Base-by-base conservation (phyloP, 2,329 filamentous ascomycete species). In the Scedosporium aurantiacum region DNA sequence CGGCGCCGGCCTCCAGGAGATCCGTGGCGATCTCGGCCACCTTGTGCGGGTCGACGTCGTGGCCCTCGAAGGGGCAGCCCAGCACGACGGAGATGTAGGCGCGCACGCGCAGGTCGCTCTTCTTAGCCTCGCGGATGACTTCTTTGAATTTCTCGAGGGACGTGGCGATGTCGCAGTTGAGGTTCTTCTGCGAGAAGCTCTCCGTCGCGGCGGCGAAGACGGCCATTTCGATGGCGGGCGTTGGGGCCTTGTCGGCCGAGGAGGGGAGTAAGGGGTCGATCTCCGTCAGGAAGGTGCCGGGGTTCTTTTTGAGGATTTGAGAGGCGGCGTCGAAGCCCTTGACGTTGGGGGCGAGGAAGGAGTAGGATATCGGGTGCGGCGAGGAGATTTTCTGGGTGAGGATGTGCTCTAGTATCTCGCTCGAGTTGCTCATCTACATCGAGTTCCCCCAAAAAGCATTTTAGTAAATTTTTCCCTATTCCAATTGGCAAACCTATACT, bases 201-300 rank as follows among this genome's bases (percentile, higher is more conserved):
- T 95, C 90, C 16, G 89, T 93, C 0, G 90, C 90, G 1, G 90
- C 87, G 14, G 89, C 88, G 73, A 95, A 94, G 47, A 93, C 87
- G 50, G 89, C 88, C 37, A 93, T 78, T 69, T 92, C 88, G n/a
- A 86, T 69, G 12, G 74, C 79, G 21, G 80, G 82, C 60, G 76
- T 78, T 40, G 72, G 65, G 67, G 75, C 50, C 67, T 75, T 63
- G 67, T 72, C 62, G 68, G 74, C 65, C 69, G 75, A 66, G 68
- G 58, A 61, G 58, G 69, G 67, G n/a, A 37, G 21, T 2, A 18
- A 23, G 1, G 76, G 70, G 54, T 76, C 78, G n/a, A 77, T 72
- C 64, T 84, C 82, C 54, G 80, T 81, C 60, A 78, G 70, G 70
- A 77, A 78, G 68, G 78, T 65, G 67, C 74, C 71, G 65, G 75